Evolutionary conservation across 1,284 basidiomycete species (phyloP), one percentile per base, ranked within the genome.

Genomic region (Leccinum subrobustum): DNA sequence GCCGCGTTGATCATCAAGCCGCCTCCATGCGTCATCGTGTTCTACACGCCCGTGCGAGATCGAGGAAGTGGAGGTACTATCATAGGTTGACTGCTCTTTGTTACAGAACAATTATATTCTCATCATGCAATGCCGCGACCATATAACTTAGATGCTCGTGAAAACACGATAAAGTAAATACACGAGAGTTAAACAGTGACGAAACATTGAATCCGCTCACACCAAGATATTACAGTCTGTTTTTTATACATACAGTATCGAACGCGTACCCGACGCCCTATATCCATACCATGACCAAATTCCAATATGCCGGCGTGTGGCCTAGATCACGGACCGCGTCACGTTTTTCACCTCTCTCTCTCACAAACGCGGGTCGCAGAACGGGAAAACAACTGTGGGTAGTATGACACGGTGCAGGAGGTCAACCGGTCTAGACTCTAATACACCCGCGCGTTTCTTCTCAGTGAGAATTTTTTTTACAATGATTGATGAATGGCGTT

Each of bases 11-110:
- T 56, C 56, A 42, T 56, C 42, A 27, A 73, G 31, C 58, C 65
- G 3, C 69, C 71, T 1, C 86, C 91, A 0, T 83, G 80, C 56
- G 82, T 94, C 2, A 84, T 98, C 2, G 93, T 96, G 2, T 98
- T 98, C 76, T 96, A 93, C 74, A 92, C 91, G 9, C 29, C 29
- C 29, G 29, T 31, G 29, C 29, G 29, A 31, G 29, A 31, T 31
- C 29, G 9, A 31, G 29, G 29, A 31, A 31, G 29, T 31, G 29
- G 29, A 31, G 29, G 29, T 31, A 31, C 29, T 31, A 31, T 31
- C 29, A 31, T 31, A 31, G 29, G 29, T 31, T 31, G 29, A 31
- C 29, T 31, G 29, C 29, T 31, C 29, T 31, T 31, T 31, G 29
- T 31, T 31, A 31, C 29, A 31, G 29, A 31, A 31, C 29, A 31